Base-by-base conservation (phyloP, 2,329 filamentous ascomycete species). In the Cadophora gregata region DNA sequence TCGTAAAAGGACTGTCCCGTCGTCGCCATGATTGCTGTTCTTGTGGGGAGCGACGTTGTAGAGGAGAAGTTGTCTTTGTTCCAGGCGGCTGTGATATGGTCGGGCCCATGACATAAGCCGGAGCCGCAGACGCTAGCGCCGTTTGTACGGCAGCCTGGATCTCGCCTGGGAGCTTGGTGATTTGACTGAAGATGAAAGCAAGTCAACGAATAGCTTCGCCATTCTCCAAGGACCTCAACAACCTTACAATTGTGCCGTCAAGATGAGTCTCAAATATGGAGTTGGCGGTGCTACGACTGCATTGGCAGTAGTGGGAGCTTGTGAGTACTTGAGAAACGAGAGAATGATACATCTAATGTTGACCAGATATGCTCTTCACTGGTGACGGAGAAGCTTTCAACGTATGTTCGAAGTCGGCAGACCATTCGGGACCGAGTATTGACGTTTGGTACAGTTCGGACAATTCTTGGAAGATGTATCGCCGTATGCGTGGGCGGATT, bases 381-480 rank as follows among this genome's bases (percentile, higher is more conserved):
- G 93, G 93, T 78, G 93, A 92, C 80, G 96, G 96, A 78, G 95
- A 99, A 85, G 85, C 90, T 67, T 99, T 99, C 83, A 97, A 99
- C 82, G 93, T 93, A 86, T 69, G 88, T 77, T 60, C 24, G 63
- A 36, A 51, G 19, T 53, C 25, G 16, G 36, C 50, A 66, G 50
- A 72, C 66, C 31, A 21, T 12, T 4, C 16, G 1, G 33, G 14
- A 33, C 29, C n/a, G 16, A 38, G 73, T 65, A 73, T 78, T 74
- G 77, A 75, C 64, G 69, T 66, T 59, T 47, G 72, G 21, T 21
- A 72, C 78, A 93, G 91, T 87, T 98, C 80, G 96, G 96, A 80
- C 90, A 90, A 79, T 98, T 98, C 79, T 89, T 99, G 80, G 93
- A 97, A 82, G 90, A 91, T 70, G 88, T 98, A 75, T 98, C 96